phyloP scores from a whole-genome alignment of 2,329 filamentous ascomycete species.

The Arthrobotrys entomopaga region DNA sequence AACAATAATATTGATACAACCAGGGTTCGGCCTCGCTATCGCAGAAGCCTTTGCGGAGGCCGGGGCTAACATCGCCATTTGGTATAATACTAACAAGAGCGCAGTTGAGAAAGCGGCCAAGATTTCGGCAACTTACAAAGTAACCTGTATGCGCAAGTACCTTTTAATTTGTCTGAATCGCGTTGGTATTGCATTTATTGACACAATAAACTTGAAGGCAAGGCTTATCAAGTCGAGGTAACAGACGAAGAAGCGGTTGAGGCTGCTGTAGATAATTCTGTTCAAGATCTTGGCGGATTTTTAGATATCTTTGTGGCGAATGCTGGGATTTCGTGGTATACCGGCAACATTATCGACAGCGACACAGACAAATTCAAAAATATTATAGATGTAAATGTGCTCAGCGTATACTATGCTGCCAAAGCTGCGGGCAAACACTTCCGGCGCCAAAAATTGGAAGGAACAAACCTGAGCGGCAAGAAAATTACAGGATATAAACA shows the following conservation, averaged over 20 bases:
- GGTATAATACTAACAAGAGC: constrained; percentile 76
- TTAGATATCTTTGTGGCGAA: constrained; percentile 84
- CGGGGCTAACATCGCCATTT: constrained; percentile 74
- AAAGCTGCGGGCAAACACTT: constrained; percentile 76
- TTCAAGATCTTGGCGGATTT: constrained; percentile 76
- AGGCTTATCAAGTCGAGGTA: constrained; percentile 71
- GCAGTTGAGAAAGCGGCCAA: constrained; percentile 71
- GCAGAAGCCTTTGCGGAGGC: background rate
- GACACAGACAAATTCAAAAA: constrained; percentile 60
- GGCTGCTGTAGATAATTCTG: constrained; percentile 66
- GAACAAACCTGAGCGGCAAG: constrained; percentile 60
- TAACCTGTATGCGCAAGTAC: constrained; percentile 71
- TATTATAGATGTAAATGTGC: constrained; percentile 76
- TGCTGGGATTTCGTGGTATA: constrained; percentile 75
- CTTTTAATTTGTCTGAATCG: constrained; percentile 60
- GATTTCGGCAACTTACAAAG: constrained; percentile 65
- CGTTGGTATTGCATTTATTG: constrained; percentile 63
- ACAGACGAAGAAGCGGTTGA: constrained; percentile 67
- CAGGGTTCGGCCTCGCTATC: background rate
- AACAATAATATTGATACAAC: constrained; percentile 73
- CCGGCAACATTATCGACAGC: constrained; percentile 27
- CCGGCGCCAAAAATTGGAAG: constrained; percentile 67
- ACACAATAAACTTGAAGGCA: background rate
- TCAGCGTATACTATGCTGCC: constrained; percentile 81
- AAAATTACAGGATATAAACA: constrained; percentile 70